Evolutionary conservation across 2,329 filamentous ascomycete genomes (phyloP).

Genomic region (Westerdykella aurantiaca): DNA sequence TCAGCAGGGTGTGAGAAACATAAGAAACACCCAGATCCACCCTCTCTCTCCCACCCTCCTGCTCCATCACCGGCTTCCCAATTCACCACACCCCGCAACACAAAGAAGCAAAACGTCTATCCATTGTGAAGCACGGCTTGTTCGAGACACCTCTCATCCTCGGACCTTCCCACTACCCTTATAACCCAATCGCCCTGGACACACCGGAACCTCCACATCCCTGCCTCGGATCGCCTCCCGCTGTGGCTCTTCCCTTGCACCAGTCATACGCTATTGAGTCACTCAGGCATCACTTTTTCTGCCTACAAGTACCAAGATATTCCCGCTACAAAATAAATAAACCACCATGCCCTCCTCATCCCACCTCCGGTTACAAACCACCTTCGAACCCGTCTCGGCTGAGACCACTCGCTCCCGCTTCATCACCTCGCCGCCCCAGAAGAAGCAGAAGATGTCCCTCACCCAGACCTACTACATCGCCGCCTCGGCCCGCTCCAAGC

Average conservation of each 20-base stretch:
- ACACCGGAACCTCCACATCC: neutral
- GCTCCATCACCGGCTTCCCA: conserved; percentile 14
- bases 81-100: neutral
- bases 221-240: conserved; percentile 31
- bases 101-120: neutral
- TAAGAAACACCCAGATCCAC: conserved; percentile 27
- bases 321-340: conserved; percentile 3
- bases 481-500: conserved; percentile 93
- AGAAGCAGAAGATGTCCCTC: conserved; percentile 88
- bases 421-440: conserved; percentile 40
- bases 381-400: conserved; percentile 43
- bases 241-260: conserved; percentile 19
- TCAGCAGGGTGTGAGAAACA: conserved; percentile 23
- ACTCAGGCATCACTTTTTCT: conserved; percentile 34
- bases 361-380: conserved; percentile 43
- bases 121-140: neutral
- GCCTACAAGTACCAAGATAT: conserved; percentile 18
- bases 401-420: conserved; percentile 42
- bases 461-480: conserved; percentile 98
- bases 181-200: conserved; percentile 4
- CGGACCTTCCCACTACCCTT: conserved; percentile 4
- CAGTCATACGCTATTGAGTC: conserved; percentile 52
- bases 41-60: conserved; percentile 7
- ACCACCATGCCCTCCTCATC: conserved; percentile 44
- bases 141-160: neutral